Evolutionary conservation across 371 early-diverging fungal species (phyloP).

Genomic region (Quaeritorhiza haematococci): DNA sequence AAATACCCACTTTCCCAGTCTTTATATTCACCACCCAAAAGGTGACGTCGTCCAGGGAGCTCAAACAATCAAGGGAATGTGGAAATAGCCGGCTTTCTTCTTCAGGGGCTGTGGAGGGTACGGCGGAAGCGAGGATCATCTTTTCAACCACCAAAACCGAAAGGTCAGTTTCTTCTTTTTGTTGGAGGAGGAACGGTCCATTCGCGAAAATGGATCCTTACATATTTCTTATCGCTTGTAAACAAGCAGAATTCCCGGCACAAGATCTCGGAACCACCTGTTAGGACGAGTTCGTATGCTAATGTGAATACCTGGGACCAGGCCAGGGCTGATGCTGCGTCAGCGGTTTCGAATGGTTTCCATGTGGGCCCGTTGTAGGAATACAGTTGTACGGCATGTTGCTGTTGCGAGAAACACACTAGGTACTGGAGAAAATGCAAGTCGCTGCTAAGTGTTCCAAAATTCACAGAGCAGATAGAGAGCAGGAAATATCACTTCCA

Average conservation of each 20-base stretch:
- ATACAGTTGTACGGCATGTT: constrained; percentile 24
- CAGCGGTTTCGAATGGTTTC: neutral
- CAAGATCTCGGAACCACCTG: constrained; percentile 40
- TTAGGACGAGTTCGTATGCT: constrained; percentile 38
- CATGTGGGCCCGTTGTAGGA: constrained; percentile 7
- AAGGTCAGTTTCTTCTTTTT: neutral
- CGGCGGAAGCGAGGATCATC: constrained; percentile 26
- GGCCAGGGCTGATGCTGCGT: neutral
- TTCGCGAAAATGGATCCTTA: too few species aligned
- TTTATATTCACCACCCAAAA: constrained; percentile 52
- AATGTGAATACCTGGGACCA: constrained; percentile 25
- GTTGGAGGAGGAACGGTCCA: neutral
- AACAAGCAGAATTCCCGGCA: constrained; percentile 58
- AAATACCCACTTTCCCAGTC: constrained; percentile 41
- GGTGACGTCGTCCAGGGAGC: constrained; percentile 44
- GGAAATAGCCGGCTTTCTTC: constrained; percentile 25
- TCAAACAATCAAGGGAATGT: constrained; percentile 37
- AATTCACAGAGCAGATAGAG: neutral
- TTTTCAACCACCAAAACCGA: constrained; percentile 1
- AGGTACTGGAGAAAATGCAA: constrained; percentile 17
- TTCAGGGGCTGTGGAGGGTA: neutral
- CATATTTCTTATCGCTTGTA: constrained; percentile 39
- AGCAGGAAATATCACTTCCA: too few species aligned
- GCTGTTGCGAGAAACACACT: constrained; percentile 25
- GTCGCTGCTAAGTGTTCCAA: neutral